Percentiles rank a stretch among this genome's conserved stretches.
Conservation (phyloP, 495 filamentous ascomycete species). For the Pseudevernia furfuracea region DNA sequence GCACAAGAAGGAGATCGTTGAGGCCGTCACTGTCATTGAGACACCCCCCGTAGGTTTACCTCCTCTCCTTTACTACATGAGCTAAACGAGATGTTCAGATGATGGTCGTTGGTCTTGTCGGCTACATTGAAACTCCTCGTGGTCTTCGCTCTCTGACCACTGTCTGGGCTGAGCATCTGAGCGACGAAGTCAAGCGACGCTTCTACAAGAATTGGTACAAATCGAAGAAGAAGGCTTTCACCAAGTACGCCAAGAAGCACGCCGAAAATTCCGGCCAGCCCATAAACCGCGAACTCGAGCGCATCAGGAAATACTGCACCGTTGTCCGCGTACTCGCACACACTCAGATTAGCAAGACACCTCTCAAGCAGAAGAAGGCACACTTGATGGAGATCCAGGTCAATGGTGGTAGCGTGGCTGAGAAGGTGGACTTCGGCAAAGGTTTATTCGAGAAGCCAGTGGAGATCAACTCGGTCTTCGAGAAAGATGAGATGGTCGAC, state of each 20-base stretch:
- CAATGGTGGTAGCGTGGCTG: conserved; percentile 88
- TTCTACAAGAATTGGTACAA: conserved; percentile 99
- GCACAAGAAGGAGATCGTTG: conserved; percentile 99
- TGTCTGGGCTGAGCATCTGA: conserved; percentile 98
- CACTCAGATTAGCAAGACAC: conserved; percentile 98
- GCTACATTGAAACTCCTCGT: conserved; percentile 99
- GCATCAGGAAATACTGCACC: conserved; percentile 99
- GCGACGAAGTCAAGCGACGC: conserved; percentile 96
- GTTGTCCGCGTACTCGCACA: conserved; percentile 99
- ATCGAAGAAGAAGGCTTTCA: conserved; percentile 99
- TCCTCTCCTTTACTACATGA: conserved; percentile 39
- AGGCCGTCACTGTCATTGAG: conserved; percentile 98
- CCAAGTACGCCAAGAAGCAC: conserved; percentile 99
- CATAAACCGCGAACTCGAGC: conserved; percentile 93
- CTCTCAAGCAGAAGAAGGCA: conserved; percentile 99
- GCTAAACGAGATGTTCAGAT: conserved; percentile 66
- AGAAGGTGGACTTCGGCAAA: conserved; percentile 94
- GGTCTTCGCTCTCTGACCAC: conserved; percentile 99
- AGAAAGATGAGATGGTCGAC: conserved; percentile 99
- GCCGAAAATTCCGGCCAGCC: conserved; percentile 80
- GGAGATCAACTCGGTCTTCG: conserved; percentile 87
- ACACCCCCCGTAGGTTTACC: conserved; percentile 84
- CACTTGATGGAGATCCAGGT: conserved; percentile 99
- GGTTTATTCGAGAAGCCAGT: conserved; percentile 98
- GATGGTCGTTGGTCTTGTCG: conserved; percentile 97